Base-by-base conservation (phyloP, 129 eudicot genomes). In the Helianthus annuus region DNA sequence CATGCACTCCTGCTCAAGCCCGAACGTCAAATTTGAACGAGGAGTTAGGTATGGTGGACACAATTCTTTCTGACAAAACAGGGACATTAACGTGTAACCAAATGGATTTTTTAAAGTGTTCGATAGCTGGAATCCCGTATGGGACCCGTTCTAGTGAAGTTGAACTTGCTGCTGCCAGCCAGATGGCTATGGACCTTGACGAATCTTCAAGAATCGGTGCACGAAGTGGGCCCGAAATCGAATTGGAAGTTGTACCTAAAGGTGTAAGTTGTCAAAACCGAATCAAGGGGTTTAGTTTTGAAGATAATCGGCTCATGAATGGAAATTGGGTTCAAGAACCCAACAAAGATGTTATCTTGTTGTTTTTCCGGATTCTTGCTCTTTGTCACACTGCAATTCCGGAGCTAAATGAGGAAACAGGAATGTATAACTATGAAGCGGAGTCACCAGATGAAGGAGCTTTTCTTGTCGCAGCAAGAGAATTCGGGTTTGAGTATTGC, bases 311-410 rank as follows among this genome's bases (percentile, higher is more conserved):
- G 10, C 69, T 86, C 6, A 74, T 80, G 79, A 70, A 55, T 70
- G 87, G 85, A 46, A 79, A 72, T 76, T 82, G 87, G 87, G 48
- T 65, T 15, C 64, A 51, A 32, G 86, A 82, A 74, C 81, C 85
- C 44, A 76, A 79, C 70, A 76, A 77, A 46, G 87, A 85, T 60
- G 48, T 78, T 2, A 51, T 79, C 54, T 56, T 79, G 59, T 44
- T 82, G 66, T 86, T 83, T 67, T 86, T 83, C n/a, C 84, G 84
- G 12, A 83, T 86, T 70, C 88, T 86, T 62, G 83, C 86, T 17
- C 83, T 86, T 69, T 86, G 91, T 75, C 91, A 86, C 52, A 83
- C 88, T 67, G 91, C 91, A 8, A 78, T 86, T 70, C 91, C 91
- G 0, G 91, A 86, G 70, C 14, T 70, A 7, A 86, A 86, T 39